Evolutionary conservation across 108 stramenopile genomes (phyloP).

Genomic region (Nitzschia putrida): DNA sequence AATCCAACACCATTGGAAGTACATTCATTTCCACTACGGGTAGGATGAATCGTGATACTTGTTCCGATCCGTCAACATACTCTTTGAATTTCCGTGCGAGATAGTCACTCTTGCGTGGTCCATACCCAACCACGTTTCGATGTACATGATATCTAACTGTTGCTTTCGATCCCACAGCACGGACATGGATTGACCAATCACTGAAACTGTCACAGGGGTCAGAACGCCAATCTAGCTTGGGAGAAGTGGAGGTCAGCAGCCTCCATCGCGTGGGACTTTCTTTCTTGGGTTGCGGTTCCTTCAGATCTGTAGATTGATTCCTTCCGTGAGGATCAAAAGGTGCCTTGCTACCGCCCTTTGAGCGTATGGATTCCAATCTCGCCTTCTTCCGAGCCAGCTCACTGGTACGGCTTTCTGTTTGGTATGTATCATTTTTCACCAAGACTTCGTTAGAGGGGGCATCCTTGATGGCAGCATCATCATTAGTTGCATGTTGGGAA

Average conservation of each 20-base stretch:
- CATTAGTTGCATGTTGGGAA: neutral
- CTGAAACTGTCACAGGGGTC: constrained; percentile 39
- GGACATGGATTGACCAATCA: constrained; percentile 28
- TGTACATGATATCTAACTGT: constrained; percentile 30
- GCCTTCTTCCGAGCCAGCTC: neutral
- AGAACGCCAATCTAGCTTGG: constrained; percentile 34
- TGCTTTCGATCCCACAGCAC: neutral
- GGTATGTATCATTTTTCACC: neutral
- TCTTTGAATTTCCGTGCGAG: constrained; percentile 7
- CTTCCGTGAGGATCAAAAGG: neutral
- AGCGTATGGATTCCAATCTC: neutral
- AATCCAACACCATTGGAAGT: constrained; percentile 37
- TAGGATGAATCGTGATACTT: constrained; percentile 10
- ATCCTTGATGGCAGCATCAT: neutral
- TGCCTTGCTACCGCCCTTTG: neutral
- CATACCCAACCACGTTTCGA: constrained; percentile 37
- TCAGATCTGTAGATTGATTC: neutral
- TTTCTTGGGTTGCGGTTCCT: neutral
- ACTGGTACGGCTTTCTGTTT: neutral
- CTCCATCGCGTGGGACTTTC: neutral
- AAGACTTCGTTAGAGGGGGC: neutral
- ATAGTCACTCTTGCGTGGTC: constrained; percentile 27
- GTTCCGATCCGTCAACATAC: constrained; percentile 1
- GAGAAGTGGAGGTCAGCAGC: neutral
- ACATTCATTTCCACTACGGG: constrained; percentile 22